Evolutionary conservation across 148 eudicot genomes (phyloP).

Genomic region (Gaultheria prostrata): DNA sequence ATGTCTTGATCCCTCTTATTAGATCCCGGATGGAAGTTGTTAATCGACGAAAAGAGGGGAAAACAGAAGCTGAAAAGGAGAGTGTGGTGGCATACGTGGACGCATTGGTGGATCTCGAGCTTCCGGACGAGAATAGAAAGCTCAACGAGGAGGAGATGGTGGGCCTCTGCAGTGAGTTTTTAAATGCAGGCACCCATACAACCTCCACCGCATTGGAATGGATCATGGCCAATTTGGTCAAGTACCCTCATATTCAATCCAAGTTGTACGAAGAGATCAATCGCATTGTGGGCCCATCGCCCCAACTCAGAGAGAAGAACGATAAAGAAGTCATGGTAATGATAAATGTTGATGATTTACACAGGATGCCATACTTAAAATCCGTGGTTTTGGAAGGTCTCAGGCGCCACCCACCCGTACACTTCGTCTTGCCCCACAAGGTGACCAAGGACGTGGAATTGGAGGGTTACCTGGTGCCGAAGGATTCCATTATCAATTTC

Average conservation of each 20-base stretch:
- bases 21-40: constrained; percentile 27
- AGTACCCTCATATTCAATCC: constrained; percentile 42
- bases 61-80: background rate
- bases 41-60: background rate
- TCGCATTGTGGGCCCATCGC: constrained; percentile 26
- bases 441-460: constrained; percentile 37
- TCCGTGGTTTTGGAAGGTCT: constrained; percentile 65
- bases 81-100: constrained; percentile 50
- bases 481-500: background rate
- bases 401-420: constrained; percentile 72
- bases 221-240: constrained; percentile 79
- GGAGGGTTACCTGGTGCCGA: constrained; percentile 36
- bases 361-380: constrained; percentile 49
- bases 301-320: background rate
- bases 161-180: constrained; percentile 48
- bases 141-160: constrained; percentile 41
- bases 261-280: constrained; percentile 58
- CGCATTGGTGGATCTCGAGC: constrained; percentile 40
- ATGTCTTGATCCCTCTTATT: constrained; percentile 47
- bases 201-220: constrained; percentile 66
- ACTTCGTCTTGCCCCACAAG: constrained; percentile 55
- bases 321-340: constrained; percentile 1
- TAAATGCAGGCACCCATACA: constrained; percentile 62
- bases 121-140: constrained; percentile 38
- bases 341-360: constrained; percentile 48